Evolutionary conservation across 805 yeast species (phyloP).

Genomic region (Zygotorulaspora sp.): DNA sequence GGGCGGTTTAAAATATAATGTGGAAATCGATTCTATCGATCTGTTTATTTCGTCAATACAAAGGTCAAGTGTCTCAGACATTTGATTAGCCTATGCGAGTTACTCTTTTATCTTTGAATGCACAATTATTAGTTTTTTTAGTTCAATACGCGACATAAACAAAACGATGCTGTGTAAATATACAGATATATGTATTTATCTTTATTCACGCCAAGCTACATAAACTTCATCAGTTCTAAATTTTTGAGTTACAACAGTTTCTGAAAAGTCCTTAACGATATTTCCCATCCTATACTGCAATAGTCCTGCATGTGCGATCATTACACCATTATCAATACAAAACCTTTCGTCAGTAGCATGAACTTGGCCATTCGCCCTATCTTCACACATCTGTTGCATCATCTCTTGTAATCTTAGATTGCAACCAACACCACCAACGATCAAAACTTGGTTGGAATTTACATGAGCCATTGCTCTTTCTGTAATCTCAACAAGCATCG

Average conservation of each 20-base stretch:
- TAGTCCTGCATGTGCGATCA: conserved; percentile 98
- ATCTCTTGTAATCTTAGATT: conserved; percentile 86
- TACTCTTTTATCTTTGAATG: background rate
- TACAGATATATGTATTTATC: too few relatives aligned
- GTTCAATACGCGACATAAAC: conserved; percentile 3
- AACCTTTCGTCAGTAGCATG: conserved; percentile 95
- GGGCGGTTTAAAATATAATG: conserved; percentile 48
- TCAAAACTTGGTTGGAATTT: conserved; percentile 77
- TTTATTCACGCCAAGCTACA: conserved; percentile 80
- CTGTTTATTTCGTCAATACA: conserved; percentile 37
- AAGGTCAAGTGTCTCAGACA: conserved; percentile 30
- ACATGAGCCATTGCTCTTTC: conserved; percentile 99
- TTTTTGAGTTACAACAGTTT: conserved; percentile 87
- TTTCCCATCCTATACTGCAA: conserved; percentile 80
- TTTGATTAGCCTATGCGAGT: conserved; percentile 1
- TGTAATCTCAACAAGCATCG: conserved; percentile 96
- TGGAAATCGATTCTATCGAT: conserved; percentile 39
- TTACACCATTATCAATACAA: conserved; percentile 96
- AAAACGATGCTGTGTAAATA: too few relatives aligned
- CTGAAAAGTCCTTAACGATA: conserved; percentile 46
- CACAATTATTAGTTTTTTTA: too few relatives aligned
- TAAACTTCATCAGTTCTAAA: conserved; percentile 92
- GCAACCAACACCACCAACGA: conserved; percentile 99
- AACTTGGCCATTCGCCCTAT: conserved; percentile 74
- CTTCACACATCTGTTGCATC: conserved; percentile 94